These are phyloP conservation scores for Termitomyces sp. DNA, from an alignment of 768 basidiomycete species.

Conservation along the genomic window DNA sequence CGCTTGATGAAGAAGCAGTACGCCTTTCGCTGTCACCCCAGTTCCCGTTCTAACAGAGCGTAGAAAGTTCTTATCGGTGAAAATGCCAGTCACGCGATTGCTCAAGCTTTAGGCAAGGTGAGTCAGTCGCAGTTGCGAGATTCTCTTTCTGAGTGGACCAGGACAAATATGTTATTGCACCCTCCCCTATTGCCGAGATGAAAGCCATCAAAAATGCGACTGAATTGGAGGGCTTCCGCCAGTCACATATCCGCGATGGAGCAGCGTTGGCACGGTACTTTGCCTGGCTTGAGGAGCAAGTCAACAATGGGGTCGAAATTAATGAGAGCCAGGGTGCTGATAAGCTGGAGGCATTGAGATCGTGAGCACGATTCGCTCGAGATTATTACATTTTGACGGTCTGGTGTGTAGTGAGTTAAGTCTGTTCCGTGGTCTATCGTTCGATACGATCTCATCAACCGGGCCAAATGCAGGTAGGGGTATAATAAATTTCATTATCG, in stretches of 20 bases:
- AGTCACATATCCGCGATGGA: conserved; percentile 86
- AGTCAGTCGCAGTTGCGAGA: conserved; percentile 2
- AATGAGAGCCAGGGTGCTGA: conserved; percentile 80
- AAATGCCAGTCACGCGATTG: conserved; percentile 77
- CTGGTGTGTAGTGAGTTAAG: conserved; percentile 56
- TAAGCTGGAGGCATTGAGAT: conserved; percentile 73
- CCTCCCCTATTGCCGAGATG: conserved; percentile 73
- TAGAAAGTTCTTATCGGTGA: conserved; percentile 75
- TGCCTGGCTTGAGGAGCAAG: conserved; percentile 87
- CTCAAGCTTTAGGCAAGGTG: conserved; percentile 72
- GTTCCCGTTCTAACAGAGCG: neutral
- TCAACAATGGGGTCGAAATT: conserved; percentile 54
- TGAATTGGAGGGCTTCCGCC: conserved; percentile 88
- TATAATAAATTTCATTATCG: neutral
- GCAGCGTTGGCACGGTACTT: conserved; percentile 86
- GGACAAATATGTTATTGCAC: conserved; percentile 55
- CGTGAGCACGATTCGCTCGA: conserved; percentile 41
- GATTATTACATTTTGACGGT: neutral
- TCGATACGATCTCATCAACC: conserved; percentile 87
- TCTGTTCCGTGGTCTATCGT: conserved; percentile 83
- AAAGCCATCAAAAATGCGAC: conserved; percentile 77
- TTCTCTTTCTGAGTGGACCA: conserved; percentile 13
- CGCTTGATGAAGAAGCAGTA: conserved; percentile 29
- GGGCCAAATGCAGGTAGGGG: conserved; percentile 85
- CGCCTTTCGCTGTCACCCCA: neutral